phyloP scores from a whole-genome alignment of 345 rosid genomes.

The Turritis glabra region DNA sequence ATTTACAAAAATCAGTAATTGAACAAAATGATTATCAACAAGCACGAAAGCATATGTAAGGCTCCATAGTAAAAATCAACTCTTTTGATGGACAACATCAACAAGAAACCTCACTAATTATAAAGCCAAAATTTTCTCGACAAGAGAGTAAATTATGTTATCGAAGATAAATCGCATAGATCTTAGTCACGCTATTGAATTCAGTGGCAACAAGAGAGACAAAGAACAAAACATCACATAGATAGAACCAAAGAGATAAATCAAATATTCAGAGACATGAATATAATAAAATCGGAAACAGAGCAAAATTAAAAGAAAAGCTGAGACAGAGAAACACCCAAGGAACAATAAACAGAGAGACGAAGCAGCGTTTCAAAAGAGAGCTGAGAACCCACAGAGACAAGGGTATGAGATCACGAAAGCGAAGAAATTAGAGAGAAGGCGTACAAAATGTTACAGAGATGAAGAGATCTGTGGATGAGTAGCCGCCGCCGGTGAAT shows the following conservation, averaged over 20 bases:
- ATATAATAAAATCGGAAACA: background rate
- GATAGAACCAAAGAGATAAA: background rate
- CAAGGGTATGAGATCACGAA: background rate
- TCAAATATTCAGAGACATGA: background rate
- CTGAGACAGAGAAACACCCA: background rate
- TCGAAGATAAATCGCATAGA: background rate
- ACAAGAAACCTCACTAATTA: background rate
- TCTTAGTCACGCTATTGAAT: background rate
- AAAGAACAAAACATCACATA: background rate
- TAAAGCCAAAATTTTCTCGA: background rate
- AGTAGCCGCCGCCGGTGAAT: conserved; percentile 4
- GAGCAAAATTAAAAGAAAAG: background rate
- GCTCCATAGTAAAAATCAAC: background rate
- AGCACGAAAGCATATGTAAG: background rate
- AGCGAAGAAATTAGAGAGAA: conserved; percentile 19
- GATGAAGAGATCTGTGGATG: conserved; percentile 14
- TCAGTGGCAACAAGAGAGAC: background rate
- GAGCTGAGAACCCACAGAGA: background rate
- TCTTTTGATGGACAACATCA: background rate
- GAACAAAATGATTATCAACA: background rate
- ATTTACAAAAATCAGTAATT: background rate
- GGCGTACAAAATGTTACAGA: conserved; percentile 8
- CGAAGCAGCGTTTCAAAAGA: background rate
- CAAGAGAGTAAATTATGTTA: background rate
- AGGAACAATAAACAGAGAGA: background rate